phyloP scores from a whole-genome alignment of 345 rosid species.

The Brassica rapa region DNA sequence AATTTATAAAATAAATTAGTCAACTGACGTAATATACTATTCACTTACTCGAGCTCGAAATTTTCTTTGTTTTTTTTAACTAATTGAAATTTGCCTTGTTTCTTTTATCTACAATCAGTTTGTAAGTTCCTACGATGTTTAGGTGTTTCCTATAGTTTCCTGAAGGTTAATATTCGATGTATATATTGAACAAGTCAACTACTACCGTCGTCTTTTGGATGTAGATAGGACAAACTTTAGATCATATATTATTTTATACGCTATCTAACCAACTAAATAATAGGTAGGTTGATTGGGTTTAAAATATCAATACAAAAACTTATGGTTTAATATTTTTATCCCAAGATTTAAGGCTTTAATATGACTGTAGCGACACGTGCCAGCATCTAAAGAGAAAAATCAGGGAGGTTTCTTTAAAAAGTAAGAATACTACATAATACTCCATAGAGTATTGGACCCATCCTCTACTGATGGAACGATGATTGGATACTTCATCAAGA shows the following conservation, averaged over 20 bases:
- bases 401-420: not conserved
- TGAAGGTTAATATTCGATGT: constrained; percentile 29
- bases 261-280: constrained; percentile 24
- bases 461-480: constrained; percentile 22
- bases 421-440: not conserved
- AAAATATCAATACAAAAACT: not conserved
- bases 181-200: constrained; percentile 30
- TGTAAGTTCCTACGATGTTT: constrained; percentile 31
- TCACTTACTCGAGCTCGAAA: not conserved
- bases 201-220: constrained; percentile 35
- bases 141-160: constrained; percentile 19
- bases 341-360: constrained; percentile 19
- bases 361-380: constrained; percentile 29
- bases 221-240: constrained; percentile 15
- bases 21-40: not conserved
- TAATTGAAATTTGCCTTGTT: not conserved
- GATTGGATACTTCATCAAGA: constrained; percentile 7
- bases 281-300: constrained; percentile 31
- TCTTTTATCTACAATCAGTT: constrained; percentile 2
- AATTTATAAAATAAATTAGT: not conserved
- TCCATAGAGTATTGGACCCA: constrained; percentile 9
- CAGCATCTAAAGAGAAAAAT: constrained; percentile 15
- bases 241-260: constrained; percentile 30
- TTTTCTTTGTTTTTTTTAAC: not conserved
- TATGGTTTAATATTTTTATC: constrained; percentile 17